phyloP scores from a whole-genome alignment of 257 asterid species.

The Sherardia arvensis region DNA sequence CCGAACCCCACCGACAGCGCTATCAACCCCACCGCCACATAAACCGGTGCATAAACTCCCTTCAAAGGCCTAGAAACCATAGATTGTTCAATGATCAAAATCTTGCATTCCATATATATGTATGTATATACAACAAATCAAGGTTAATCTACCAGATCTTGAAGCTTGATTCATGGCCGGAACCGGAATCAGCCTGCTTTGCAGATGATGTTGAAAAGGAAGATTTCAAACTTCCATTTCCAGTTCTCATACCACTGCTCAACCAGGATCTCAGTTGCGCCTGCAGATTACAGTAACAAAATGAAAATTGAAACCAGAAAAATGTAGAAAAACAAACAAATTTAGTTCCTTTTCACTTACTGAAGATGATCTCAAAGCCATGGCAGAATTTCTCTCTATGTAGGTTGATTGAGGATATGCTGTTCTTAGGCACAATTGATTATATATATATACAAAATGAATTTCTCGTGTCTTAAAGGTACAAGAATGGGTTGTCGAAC shows the following conservation, averaged over 20 bases:
- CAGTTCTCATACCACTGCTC: not conserved
- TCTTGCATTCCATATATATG: not conserved
- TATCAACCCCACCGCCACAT: conserved; percentile 4
- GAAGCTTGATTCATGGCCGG: not conserved
- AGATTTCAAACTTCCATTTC: not conserved
- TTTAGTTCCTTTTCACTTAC: not conserved
- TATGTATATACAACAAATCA: not conserved
- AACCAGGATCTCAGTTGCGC: not conserved
- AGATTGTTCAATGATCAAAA: not conserved
- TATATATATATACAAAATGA: too few species aligned
- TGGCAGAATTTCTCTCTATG: not conserved
- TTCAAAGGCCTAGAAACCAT: not conserved
- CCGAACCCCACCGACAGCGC: conserved; percentile 12
- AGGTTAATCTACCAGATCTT: not conserved
- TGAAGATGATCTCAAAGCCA: conserved; percentile 4
- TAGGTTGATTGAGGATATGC: not conserved
- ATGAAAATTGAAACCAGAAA: not conserved
- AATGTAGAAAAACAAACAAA: not conserved
- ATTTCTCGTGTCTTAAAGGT: not conserved
- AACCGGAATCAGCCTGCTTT: not conserved
- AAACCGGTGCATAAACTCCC: not conserved
- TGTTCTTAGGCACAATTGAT: not conserved
- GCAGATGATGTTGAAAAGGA: conserved; percentile 2
- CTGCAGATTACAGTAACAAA: not conserved
- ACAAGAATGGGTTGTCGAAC: not conserved